phyloP scores from a whole-genome alignment of 2,329 filamentous ascomycete species.

The Berkeleyomyces rouxiae region DNA sequence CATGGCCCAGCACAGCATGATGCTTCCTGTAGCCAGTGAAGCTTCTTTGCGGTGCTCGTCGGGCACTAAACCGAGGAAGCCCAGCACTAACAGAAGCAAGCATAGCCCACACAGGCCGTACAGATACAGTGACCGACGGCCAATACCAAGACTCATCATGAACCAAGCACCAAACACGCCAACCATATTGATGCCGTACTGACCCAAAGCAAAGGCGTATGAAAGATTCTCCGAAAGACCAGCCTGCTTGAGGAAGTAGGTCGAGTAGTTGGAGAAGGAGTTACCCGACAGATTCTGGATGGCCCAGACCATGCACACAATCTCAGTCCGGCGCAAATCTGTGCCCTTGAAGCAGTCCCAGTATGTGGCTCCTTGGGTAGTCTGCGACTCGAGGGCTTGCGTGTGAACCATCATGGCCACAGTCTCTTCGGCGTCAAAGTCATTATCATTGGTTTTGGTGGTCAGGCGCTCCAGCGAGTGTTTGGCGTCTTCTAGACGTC shows the following conservation, averaged over 20 bases:
- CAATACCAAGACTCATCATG: constrained; percentile 58
- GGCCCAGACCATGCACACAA: constrained; percentile 47
- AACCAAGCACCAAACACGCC: constrained; percentile 71
- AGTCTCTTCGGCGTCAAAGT: constrained; percentile 70
- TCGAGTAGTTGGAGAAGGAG: constrained; percentile 49
- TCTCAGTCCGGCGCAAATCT: constrained; percentile 60
- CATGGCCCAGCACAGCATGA: constrained; percentile 72
- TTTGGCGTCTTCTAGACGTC: constrained; percentile 48
- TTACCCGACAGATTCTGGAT: constrained; percentile 49
- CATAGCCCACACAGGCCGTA: constrained; percentile 59
- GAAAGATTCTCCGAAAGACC: constrained; percentile 35
- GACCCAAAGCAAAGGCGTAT: constrained; percentile 45
- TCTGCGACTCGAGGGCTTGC: constrained; percentile 60
- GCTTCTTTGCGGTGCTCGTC: constrained; percentile 38
- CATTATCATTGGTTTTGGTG: constrained; percentile 42
- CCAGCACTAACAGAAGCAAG: constrained; percentile 64
- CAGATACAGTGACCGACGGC: constrained; percentile 60
- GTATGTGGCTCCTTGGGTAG: constrained; percentile 58
- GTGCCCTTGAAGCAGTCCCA: constrained; percentile 70
- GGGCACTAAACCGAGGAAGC: constrained; percentile 64
- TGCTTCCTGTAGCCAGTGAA: constrained; percentile 62
- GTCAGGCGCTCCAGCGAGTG: constrained; percentile 48
- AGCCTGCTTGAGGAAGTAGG: constrained; percentile 44
- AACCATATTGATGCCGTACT: constrained; percentile 58
- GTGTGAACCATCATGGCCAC: constrained; percentile 89